A percentile compares a stretch with the other conserved stretches of the same genome.
These are phyloP conservation scores for Taxawa tesnikishii DNA, from an alignment of 2,329 filamentous ascomycete species.

Conservation along the genomic window DNA sequence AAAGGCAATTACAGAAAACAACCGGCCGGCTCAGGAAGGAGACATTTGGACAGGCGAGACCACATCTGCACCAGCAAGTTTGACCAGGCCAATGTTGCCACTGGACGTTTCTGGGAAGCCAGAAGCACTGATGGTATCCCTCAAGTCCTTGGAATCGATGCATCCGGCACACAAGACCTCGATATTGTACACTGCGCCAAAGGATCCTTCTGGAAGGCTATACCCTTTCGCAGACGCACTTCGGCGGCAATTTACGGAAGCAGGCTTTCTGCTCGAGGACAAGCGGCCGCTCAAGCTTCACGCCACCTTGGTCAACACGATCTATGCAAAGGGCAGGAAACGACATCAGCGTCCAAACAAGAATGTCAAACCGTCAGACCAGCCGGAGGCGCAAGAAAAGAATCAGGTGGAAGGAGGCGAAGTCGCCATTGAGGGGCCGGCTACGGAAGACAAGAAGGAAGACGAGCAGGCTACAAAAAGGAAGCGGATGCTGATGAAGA, in stretches of 20 bases:
- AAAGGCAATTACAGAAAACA: not conserved
- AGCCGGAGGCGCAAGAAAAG: conserved; percentile 4
- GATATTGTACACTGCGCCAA: conserved; percentile 53
- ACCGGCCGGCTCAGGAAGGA: not conserved
- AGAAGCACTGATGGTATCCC: conserved; percentile 22
- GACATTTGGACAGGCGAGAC: no score
- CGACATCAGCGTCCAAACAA: conserved; percentile 9
- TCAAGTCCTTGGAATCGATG: conserved; percentile 47
- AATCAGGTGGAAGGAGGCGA: conserved; percentile 1
- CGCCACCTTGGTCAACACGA: conserved; percentile 76
- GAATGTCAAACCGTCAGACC: no score
- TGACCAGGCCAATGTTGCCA: not conserved
- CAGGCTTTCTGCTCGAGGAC: conserved; percentile 46
- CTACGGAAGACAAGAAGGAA: not conserved
- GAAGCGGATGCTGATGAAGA: conserved; percentile 6
- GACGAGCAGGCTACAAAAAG: conserved; percentile 1
- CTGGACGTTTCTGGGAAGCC: not conserved
- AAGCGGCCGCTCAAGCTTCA: conserved; percentile 60
- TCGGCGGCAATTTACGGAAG: conserved; percentile 40
- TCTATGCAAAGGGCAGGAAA: conserved; percentile 49
- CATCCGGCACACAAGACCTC: conserved; percentile 43
- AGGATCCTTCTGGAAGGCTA: conserved; percentile 40
- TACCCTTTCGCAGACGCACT: conserved; percentile 46
- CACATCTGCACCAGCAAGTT: not conserved
- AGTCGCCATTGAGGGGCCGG: no score